Evolutionary conservation across 306 rosid species (phyloP).

Genomic region (Acacia confusa): DNA sequence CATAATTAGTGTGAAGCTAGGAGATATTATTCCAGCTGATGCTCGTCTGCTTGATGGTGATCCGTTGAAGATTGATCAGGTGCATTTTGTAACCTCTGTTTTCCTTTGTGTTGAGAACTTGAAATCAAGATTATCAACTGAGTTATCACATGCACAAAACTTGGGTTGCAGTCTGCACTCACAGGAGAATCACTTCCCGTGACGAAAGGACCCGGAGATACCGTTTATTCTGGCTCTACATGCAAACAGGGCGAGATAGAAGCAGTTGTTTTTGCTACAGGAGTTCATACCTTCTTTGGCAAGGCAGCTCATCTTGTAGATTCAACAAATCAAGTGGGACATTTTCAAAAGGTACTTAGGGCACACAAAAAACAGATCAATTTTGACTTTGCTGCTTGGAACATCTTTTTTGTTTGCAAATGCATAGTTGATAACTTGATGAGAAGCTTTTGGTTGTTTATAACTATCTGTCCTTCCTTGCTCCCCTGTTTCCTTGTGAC

Average conservation of each 20-base stretch:
- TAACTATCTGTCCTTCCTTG: neutral
- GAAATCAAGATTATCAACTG: slow-evolving; percentile 2
- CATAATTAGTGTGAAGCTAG: slow-evolving; percentile 72
- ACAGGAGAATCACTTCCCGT: slow-evolving; percentile 89
- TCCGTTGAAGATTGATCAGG: slow-evolving; percentile 87
- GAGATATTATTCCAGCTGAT: slow-evolving; percentile 90
- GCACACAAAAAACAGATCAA: neutral
- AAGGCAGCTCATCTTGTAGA: slow-evolving; percentile 93
- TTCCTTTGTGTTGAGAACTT: slow-evolving; percentile 3
- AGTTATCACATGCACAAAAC: slow-evolving; percentile 17
- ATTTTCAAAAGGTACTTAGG: slow-evolving; percentile 65
- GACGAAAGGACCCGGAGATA: slow-evolving; percentile 61
- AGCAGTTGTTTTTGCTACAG: slow-evolving; percentile 78
- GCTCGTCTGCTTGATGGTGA: slow-evolving; percentile 83
- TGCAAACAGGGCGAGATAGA: slow-evolving; percentile 91
- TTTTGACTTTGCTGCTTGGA: neutral
- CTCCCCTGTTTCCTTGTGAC: neutral
- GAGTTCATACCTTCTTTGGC: slow-evolving; percentile 90
- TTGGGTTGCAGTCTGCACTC: slow-evolving; percentile 63
- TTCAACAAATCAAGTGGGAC: slow-evolving; percentile 75
- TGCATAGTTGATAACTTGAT: neutral
- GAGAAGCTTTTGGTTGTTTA: neutral
- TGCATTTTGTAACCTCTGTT: slow-evolving; percentile 24
- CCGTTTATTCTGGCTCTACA: slow-evolving; percentile 81
- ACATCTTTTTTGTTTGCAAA: neutral